phyloP scores from a whole-genome alignment of 129 eudicot genomes.

The Pittosporum tobira region DNA sequence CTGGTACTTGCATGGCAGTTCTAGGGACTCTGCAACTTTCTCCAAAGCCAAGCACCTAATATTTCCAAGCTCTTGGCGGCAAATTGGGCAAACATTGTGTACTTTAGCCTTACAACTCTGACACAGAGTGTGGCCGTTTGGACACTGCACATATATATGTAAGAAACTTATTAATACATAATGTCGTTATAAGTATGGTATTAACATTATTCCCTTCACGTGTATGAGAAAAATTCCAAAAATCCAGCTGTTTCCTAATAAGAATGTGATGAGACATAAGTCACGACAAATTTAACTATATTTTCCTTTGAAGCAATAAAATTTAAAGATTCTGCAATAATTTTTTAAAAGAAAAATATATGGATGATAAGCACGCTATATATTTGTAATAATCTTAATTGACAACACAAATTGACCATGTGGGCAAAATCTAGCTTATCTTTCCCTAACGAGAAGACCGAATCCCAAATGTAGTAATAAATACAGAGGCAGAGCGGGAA shows the following conservation, averaged over 20 bases:
- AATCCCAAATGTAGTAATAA: too few relatives aligned
- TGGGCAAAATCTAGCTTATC: background rate
- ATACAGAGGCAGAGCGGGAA: too few relatives aligned
- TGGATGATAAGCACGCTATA: background rate
- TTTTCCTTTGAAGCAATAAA: too few relatives aligned
- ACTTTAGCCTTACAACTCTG: conserved; percentile 31
- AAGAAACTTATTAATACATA: background rate
- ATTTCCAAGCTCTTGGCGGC: conserved; percentile 33
- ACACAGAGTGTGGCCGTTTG: conserved; percentile 44
- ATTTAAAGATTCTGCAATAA: too few relatives aligned
- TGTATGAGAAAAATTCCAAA: background rate
- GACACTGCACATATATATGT: conserved; percentile 25
- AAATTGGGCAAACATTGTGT: conserved; percentile 31
- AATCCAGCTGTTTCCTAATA: too few relatives aligned
- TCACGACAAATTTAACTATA: too few relatives aligned
- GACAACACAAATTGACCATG: background rate
- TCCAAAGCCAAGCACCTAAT: conserved; percentile 42
- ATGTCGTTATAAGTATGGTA: background rate
- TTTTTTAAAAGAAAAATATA: too few relatives aligned
- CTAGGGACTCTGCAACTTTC: conserved; percentile 33
- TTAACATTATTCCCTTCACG: background rate
- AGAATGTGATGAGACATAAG: too few relatives aligned
- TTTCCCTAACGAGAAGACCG: background rate
- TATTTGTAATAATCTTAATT: too few relatives aligned
- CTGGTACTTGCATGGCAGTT: conserved; percentile 33